Base-by-base conservation (phyloP, 2,329 filamentous ascomycete genomes). In the Cryphonectria naterciae region DNA sequence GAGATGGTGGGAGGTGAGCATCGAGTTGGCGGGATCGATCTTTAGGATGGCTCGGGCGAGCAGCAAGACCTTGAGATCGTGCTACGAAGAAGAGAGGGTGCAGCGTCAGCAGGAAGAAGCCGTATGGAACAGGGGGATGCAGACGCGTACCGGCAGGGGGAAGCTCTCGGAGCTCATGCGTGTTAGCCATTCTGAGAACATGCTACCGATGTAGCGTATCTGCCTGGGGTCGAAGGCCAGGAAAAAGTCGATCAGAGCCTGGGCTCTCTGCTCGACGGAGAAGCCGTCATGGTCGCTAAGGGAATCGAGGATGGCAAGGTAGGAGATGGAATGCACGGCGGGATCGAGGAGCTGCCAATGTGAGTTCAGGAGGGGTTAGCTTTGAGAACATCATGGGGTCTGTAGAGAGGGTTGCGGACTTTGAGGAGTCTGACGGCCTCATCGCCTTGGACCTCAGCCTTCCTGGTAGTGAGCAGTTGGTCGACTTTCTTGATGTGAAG, bases 1-100 rank as follows among this genome's bases (percentile, higher is more conserved):
- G 52, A 91, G 78, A 75, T 94, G 91, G 39, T 84, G 84, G 5
- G 86, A 86, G 5, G 91, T 94, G 75, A 94, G 88, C 67, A 91
- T 87, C 65, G 87, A 87, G 39, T 87, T 88, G 17, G 86, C 85
- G 1, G 91, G 90, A 74, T 95, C 92, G 70, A 95, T 82, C 68
- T 87, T 87, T 17, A 90, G 80, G 73, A 95, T 85, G 4, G 89
- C 90, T 1, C 78, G 78, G 8, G 85, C 79, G 10, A 87, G 78
- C 11, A 83, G 75, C 39, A 85, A 80, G 17, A 86, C 81, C 0
- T 85, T 82, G 65, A 86, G 78, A 0, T 79, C 78, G 22, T 86
- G 80, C 87, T 88, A 56, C 46, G 15, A 22, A 6, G 15, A 22
- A 6, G 28, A 32, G 11, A n/a, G 7, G 11, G 37, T n/a, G 1